Base-by-base conservation (phyloP, 495 filamentous ascomycete genomes). In the Neurospora tetrasperma region DNA sequence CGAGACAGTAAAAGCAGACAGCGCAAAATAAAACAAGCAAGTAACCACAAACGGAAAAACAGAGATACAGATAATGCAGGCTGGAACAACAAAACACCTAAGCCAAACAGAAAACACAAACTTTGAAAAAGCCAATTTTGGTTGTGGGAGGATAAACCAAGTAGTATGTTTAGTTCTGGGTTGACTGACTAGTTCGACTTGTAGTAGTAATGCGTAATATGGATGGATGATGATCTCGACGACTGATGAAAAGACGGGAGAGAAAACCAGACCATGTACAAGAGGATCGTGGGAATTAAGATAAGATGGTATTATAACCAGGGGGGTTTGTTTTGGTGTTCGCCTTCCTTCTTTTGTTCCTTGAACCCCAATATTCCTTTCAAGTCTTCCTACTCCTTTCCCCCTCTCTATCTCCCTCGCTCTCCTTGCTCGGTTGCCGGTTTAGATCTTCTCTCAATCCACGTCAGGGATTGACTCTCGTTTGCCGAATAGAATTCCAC, bases 181-280 rank as follows among this genome's bases (percentile, higher is more conserved):
- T 23, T 59, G 48, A 14, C 14, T 66, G 54, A 35, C 23, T 18
- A 31, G 35, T 7, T 38, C 16, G 54, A 66, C 54, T 66, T 27
- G 16, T 35, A 41, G 40, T 62, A 18, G 54, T 35, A 35, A 8
- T 66, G 54, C 54, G 23, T 62, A 8, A 12, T 62, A 31, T 66
- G 54, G 27, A 31, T 66, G 54, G 12, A 66, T 35, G 54, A 66
- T 66, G 14, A 35, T 16, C 54, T 66, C 54, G 54, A 18, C 54
- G 54, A 66, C 54, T 66, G 54, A 66, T 38, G 27, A 18, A 66
- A 66, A 35, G 27, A 66, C 54, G 54, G 54, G 23, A 66, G 54
- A 66, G 54, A 66, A 66, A 66, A 66, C 31, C 54, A 66, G 27
- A 66, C 54, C 54, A 66, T 66, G 54, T 66, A 66, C 54, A 66